Percentiles rank a stretch among this genome's conserved stretches.
Conservation (phyloP, 345 rosid genomes). For the Eucalyptus victrix region DNA sequence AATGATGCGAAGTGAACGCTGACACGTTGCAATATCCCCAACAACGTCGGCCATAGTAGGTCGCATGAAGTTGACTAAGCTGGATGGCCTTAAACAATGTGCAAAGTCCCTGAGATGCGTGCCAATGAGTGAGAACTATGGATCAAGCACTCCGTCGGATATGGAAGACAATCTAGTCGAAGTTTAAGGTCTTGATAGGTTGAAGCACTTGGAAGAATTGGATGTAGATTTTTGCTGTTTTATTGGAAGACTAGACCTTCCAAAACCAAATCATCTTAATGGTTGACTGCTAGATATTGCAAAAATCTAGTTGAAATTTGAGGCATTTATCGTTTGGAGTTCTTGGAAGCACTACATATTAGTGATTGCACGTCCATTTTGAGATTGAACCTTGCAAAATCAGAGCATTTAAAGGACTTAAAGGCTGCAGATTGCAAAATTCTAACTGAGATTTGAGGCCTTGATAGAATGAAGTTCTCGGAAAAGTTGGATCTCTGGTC, state of each 20-base stretch:
- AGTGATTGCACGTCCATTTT: not conserved
- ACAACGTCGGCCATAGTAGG: not conserved
- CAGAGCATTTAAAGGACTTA: fast-evolving
- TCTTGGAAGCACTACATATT: not conserved
- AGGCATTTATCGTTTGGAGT: fast-evolving
- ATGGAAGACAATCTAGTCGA: not conserved
- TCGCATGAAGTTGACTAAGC: not conserved
- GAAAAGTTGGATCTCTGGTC: not conserved
- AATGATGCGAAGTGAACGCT: not conserved
- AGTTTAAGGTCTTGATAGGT: not conserved
- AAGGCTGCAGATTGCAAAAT: not conserved
- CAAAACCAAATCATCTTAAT: not conserved
- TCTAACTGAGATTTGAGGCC: not conserved
- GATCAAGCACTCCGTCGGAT: not conserved
- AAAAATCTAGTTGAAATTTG: not conserved
- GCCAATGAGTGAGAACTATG: not conserved
- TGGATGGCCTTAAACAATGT: not conserved
- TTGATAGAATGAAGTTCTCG: not conserved
- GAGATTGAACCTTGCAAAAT: not conserved
- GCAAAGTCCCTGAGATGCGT: not conserved
- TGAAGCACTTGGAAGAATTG: not conserved
- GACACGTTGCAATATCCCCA: not conserved
- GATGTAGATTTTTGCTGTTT: too few species aligned
- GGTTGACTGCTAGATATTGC: not conserved
- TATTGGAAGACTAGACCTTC: not conserved